Evolutionary conservation across 306 rosid species (phyloP).

Genomic region (Senna tora): DNA sequence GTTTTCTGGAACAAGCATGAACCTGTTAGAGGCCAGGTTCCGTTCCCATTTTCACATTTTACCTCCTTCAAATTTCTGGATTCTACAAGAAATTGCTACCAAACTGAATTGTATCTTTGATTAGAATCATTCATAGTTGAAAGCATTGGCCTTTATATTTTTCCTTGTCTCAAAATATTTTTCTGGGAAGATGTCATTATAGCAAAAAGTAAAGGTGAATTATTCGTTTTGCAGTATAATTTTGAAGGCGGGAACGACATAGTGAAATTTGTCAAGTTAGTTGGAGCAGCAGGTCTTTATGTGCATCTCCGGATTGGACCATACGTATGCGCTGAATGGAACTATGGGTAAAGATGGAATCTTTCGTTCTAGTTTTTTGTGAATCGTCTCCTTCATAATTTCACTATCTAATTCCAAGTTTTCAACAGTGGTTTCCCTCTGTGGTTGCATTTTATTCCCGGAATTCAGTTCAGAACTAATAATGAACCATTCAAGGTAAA

Average conservation of each 20-base stretch:
- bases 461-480: slow-evolving; percentile 75
- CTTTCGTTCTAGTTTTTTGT: neutral
- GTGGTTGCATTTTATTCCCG: slow-evolving; percentile 88
- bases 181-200: neutral
- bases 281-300: slow-evolving; percentile 80
- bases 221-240: slow-evolving; percentile 61
- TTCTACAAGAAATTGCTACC: no score
- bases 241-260: slow-evolving; percentile 81
- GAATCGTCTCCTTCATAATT: neutral
- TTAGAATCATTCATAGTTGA: no score
- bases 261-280: slow-evolving; percentile 76
- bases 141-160: no score
- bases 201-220: no score
- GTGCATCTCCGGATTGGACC: slow-evolving; percentile 95
- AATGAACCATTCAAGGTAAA: slow-evolving; percentile 83
- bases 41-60: no score
- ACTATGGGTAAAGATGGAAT: slow-evolving; percentile 69
- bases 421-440: slow-evolving; percentile 84
- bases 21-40: slow-evolving; percentile 76
- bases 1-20: slow-evolving; percentile 91
- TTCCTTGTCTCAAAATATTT: no score
- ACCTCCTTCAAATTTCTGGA: no score
- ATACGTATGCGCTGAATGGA: slow-evolving; percentile 97
- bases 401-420: neutral
- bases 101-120: no score